Evolutionary conservation across 1,284 basidiomycete genomes (phyloP).

Genomic region (Cystobasidiaceae sp.): DNA sequence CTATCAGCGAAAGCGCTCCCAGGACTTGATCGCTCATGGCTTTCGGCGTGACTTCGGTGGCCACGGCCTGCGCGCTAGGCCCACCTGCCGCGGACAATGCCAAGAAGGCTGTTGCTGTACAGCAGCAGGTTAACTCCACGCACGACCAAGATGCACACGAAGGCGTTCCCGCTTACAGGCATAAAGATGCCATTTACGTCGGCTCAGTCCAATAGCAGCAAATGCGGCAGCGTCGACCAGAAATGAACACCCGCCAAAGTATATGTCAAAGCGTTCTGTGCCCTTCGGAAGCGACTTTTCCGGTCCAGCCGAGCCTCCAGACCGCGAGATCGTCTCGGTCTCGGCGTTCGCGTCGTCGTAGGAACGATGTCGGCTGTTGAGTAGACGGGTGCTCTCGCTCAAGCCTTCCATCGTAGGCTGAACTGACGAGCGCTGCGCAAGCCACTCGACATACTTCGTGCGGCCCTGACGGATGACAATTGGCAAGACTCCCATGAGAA

Average conservation of each 20-base stretch:
- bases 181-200: slow-evolving; percentile 2
- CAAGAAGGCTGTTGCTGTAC: slow-evolving; percentile 16
- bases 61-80: slow-evolving; percentile 16
- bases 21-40: slow-evolving; percentile 24
- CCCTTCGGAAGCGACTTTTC: too few species aligned
- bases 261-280: slow-evolving; percentile 20
- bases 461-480: slow-evolving; percentile 12
- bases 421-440: slow-evolving; percentile 5
- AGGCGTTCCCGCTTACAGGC: not conserved
- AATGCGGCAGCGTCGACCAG: slow-evolving; percentile 18
- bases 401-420: slow-evolving; percentile 13
- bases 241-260: slow-evolving; percentile 17
- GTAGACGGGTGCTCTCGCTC: slow-evolving; percentile 20
- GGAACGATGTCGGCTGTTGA: not conserved
- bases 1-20: slow-evolving; percentile 9
- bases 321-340: not conserved
- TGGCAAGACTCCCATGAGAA: slow-evolving; percentile 26
- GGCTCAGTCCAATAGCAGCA: slow-evolving; percentile 6
- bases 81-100: slow-evolving; percentile 25
- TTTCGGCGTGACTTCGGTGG: slow-evolving; percentile 20
- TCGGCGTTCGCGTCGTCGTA: not conserved
- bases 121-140: not conserved
- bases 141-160: not conserved
- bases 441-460: slow-evolving; percentile 20
- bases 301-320: not conserved